These are phyloP conservation scores for Populus tremula DNA, from an alignment of 345 rosid genomes.

Conservation along the genomic window DNA sequence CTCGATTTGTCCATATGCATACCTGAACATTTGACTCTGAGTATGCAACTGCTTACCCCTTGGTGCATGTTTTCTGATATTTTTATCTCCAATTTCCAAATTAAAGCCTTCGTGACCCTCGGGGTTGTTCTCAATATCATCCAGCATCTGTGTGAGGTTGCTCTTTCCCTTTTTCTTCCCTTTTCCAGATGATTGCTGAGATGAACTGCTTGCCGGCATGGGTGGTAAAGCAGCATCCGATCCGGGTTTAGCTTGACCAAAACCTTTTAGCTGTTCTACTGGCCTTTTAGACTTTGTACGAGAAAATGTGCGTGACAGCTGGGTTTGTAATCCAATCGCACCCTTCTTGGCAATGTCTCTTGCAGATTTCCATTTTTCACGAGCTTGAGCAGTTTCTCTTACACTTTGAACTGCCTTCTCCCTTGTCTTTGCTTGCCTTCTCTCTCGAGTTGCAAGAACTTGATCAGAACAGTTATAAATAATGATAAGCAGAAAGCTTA, in stretches of 20 bases:
- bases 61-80: constrained; percentile 61
- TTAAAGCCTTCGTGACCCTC: constrained; percentile 67
- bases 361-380: constrained; percentile 89
- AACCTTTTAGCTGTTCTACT: constrained; percentile 44
- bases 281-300: constrained; percentile 55
- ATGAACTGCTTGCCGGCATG: constrained; percentile 28
- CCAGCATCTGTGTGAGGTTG: constrained; percentile 75
- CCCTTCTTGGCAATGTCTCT: constrained; percentile 81
- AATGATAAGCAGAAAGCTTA: constrained; percentile 70
- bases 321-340: constrained; percentile 64
- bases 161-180: constrained; percentile 64
- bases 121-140: constrained; percentile 75
- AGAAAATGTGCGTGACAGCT: constrained; percentile 83
- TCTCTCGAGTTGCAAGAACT: constrained; percentile 86
- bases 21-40: constrained; percentile 93
- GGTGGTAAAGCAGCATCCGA: constrained; percentile 57
- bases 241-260: constrained; percentile 60
- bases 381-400: constrained; percentile 63
- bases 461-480: constrained; percentile 95
- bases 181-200: constrained; percentile 26
- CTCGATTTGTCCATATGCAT: constrained; percentile 90
- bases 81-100: constrained; percentile 75
- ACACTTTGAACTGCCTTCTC: constrained; percentile 90
- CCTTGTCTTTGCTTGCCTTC: constrained; percentile 77
- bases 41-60: constrained; percentile 80